Evolutionary conservation across 371 early-diverging fungal genomes (phyloP).

Genomic region (Mucor sp.): DNA sequence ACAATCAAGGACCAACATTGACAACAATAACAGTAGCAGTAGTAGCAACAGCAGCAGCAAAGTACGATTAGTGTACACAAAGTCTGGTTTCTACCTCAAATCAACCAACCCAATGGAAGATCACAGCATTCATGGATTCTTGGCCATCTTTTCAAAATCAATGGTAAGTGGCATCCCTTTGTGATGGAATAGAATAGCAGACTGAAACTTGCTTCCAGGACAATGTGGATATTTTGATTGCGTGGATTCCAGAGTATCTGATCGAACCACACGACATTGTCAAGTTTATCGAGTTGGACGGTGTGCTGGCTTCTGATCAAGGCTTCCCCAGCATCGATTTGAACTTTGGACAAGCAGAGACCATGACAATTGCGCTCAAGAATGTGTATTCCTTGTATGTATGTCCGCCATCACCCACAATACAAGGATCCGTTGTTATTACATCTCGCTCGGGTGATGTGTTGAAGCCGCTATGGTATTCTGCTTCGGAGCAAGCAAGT

Average conservation of each 20-base stretch:
- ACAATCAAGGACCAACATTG: background rate
- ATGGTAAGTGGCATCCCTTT: conserved; percentile 13
- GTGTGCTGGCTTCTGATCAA: conserved; percentile 33
- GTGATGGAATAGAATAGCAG: background rate
- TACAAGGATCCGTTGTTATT: conserved; percentile 38
- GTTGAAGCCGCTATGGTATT: conserved; percentile 38
- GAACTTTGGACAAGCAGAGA: conserved; percentile 23
- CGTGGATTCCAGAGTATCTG: conserved; percentile 48
- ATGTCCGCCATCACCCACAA: conserved; percentile 24
- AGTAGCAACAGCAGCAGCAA: background rate
- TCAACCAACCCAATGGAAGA: conserved; percentile 5
- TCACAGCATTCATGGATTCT: conserved; percentile 38
- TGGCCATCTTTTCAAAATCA: conserved; percentile 31
- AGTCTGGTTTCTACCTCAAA: conserved; percentile 41
- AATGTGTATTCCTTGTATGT: conserved; percentile 38
- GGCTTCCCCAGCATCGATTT: conserved; percentile 30
- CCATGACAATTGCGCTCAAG: conserved; percentile 24
- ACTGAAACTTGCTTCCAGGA: conserved; percentile 9
- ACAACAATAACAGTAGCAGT: no score
- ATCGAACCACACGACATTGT: conserved; percentile 32
- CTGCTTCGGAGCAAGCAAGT: conserved; percentile 5
- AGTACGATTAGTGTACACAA: conserved; percentile 41
- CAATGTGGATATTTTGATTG: conserved; percentile 17
- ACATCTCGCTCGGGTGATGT: conserved; percentile 36
- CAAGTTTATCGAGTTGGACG: conserved; percentile 34